These are phyloP conservation scores for Moesziomyces aphidis DNA, from an alignment of 1,284 basidiomycete species.

Conservation along the genomic window DNA sequence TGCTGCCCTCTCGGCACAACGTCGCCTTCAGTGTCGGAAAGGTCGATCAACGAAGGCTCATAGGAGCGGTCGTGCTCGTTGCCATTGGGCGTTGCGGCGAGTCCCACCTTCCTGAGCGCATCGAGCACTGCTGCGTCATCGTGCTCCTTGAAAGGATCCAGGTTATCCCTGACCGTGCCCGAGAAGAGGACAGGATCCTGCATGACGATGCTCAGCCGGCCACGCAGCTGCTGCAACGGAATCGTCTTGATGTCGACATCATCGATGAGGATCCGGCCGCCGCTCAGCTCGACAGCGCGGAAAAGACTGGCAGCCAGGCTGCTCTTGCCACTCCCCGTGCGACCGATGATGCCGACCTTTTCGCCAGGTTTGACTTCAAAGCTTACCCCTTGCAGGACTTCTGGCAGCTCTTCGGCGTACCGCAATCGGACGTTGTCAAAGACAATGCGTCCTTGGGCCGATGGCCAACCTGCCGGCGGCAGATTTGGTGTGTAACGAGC, in stretches of 20 bases:
- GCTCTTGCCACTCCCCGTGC: conserved; percentile 73
- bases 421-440: conserved; percentile 82
- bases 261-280: conserved; percentile 58
- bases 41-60: conserved; percentile 65
- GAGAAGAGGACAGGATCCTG: conserved; percentile 84
- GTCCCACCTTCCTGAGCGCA: conserved; percentile 28
- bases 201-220: conserved; percentile 70
- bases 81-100: conserved; percentile 60
- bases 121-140: conserved; percentile 82
- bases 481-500: conserved; percentile 6
- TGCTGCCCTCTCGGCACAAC: neutral
- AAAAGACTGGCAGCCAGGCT: conserved; percentile 41
- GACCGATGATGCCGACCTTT: conserved; percentile 69
- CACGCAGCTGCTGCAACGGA: conserved; percentile 59
- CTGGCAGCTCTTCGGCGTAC: conserved; percentile 84
- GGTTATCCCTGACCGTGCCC: conserved; percentile 84
- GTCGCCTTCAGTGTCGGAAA: conserved; percentile 51
- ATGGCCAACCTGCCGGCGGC: conserved; percentile 70
- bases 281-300: conserved; percentile 47
- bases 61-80: neutral
- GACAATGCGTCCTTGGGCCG: conserved; percentile 71
- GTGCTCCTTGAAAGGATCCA: conserved; percentile 88
- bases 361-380: conserved; percentile 80
- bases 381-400: conserved; percentile 81
- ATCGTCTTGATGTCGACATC: conserved; percentile 57